phyloP scores from a whole-genome alignment of 2,329 filamentous ascomycete species.

The Epichloe coenophiala region DNA sequence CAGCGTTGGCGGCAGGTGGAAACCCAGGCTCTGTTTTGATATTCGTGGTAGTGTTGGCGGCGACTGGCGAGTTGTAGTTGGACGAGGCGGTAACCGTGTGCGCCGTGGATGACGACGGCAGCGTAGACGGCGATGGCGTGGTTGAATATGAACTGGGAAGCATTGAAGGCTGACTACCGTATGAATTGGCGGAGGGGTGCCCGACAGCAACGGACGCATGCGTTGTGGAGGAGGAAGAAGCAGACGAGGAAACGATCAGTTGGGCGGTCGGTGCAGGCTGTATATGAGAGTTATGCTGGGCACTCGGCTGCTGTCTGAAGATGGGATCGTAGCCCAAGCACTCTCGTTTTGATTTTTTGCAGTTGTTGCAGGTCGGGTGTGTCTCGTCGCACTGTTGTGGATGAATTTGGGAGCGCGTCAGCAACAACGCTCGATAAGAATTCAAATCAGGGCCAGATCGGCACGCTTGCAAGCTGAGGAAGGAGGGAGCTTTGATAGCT shows the following conservation, averaged over 20 bases:
- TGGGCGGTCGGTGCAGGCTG: constrained; percentile 20
- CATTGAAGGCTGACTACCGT: constrained; percentile 32
- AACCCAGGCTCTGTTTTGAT: constrained; percentile 23
- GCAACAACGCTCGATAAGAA: constrained; percentile 4
- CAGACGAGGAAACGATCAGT: constrained; percentile 21
- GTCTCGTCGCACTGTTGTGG: constrained; percentile 75
- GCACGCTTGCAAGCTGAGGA: not conserved
- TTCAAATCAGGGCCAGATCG: not conserved
- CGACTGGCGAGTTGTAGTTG: constrained; percentile 21
- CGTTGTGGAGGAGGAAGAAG: constrained; percentile 9
- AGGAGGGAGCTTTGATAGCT: not conserved
- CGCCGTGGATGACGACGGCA: constrained; percentile 15
- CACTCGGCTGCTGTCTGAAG: constrained; percentile 61
- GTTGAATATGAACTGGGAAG: constrained; percentile 28
- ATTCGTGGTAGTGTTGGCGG: constrained; percentile 37
- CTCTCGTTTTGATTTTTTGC: constrained; percentile 80
- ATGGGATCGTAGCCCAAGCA: constrained; percentile 79
- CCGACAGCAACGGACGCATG: constrained; percentile 12
- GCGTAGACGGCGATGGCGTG: constrained; percentile 16
- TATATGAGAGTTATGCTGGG: constrained; percentile 53
- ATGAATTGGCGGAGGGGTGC: constrained; percentile 23
- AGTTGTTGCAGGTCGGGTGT: constrained; percentile 83
- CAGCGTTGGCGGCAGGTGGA: constrained; percentile 25
- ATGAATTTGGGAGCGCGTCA: not conserved
- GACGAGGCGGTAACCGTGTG: constrained; percentile 12